Base-by-base conservation (phyloP, 2,329 filamentous ascomycete genomes). In the Colletotrichum magnum region DNA sequence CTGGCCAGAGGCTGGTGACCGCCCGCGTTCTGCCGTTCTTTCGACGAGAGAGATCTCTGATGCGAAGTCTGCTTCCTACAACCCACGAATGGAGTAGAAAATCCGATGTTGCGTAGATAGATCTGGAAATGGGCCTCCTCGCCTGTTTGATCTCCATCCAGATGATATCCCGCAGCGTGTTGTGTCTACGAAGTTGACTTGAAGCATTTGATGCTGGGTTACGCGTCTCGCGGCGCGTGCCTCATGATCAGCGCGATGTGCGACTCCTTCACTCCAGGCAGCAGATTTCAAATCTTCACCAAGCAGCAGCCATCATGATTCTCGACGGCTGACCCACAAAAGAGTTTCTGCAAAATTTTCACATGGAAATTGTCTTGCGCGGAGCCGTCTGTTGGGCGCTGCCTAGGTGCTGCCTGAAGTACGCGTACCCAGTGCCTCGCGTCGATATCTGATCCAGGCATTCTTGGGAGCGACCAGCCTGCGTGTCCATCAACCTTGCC, bases 1-100 rank as follows among this genome's bases (percentile, higher is more conserved):
- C 56, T 21, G 24, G n/a, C 18, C 28, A 50, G 58, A 54, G 62
- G 62, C 66, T 58, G 66, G 62, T 66, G 48, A 66, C 66, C 56
- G 66, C 62, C 56, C 43, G 21, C 1, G n/a, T 61, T 59, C 45
- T 69, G 66, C 66, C 66, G 62, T 16, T 51, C 60, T 69, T 45
- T 51, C 32, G 12, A 26, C 1, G 58, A 26, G 18, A 48, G 13
- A 47, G 13, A 13, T 16, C 26, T 12, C 13, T 45, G 24, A 56
- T 6, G 4, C 6, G 26, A 57, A 41, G 47, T 39, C 15, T 66
- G 56, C 16, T 41, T 26, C 57, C 45, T 43, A 5, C 62, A 69
- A 47, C n/a, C 13, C 18, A 47, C 32, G 50, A 4, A 48, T 36
- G 16, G 21, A 9, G 58, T 28, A 13, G 4, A n/a, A 10, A 16